A percentile compares a stretch with the other conserved stretches of the same genome.
These are phyloP conservation scores for Metschnikowia corniflorae DNA, from an alignment of 805 yeast species.

Conservation along the genomic window DNA sequence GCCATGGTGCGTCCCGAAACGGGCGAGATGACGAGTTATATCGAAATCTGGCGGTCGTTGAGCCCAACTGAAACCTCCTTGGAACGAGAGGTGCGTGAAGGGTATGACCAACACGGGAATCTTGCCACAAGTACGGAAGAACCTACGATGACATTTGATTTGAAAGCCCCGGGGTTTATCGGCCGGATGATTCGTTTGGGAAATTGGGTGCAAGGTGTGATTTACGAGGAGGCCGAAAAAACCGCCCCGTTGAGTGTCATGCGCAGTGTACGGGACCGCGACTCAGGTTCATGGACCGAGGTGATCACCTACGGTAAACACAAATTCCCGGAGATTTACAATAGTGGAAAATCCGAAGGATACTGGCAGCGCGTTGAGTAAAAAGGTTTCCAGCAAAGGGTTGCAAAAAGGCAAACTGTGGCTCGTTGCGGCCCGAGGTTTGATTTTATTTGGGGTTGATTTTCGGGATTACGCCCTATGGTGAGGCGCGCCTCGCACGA, in stretches of 20 bases:
- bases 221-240: slow-evolving; percentile 24
- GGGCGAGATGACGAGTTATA: slow-evolving; percentile 40
- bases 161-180: slow-evolving; percentile 19
- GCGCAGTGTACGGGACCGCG: slow-evolving; percentile 20
- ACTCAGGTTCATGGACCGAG: slow-evolving; percentile 19
- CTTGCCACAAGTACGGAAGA: slow-evolving; percentile 10
- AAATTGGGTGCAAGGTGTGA: slow-evolving; percentile 50
- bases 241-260: slow-evolving; percentile 27
- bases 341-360: background rate
- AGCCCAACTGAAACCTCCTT: slow-evolving; percentile 37
- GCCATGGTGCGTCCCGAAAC: slow-evolving; percentile 45
- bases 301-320: slow-evolving; percentile 27
- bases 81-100: slow-evolving; percentile 23
- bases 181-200: slow-evolving; percentile 50
- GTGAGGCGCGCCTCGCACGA: no score
- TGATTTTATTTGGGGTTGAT: no score
- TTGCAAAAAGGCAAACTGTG: no score
- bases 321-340: slow-evolving; percentile 22
- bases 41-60: slow-evolving; percentile 54
- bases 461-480: no score
- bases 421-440: no score
- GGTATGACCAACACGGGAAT: slow-evolving; percentile 3
- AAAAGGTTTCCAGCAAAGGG: no score
- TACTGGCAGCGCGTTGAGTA: slow-evolving; percentile 6
- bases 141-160: slow-evolving; percentile 22